Evolutionary conservation across 163 green algal species (phyloP).

Genomic region (Coccomyxa subellipsoidea): DNA sequence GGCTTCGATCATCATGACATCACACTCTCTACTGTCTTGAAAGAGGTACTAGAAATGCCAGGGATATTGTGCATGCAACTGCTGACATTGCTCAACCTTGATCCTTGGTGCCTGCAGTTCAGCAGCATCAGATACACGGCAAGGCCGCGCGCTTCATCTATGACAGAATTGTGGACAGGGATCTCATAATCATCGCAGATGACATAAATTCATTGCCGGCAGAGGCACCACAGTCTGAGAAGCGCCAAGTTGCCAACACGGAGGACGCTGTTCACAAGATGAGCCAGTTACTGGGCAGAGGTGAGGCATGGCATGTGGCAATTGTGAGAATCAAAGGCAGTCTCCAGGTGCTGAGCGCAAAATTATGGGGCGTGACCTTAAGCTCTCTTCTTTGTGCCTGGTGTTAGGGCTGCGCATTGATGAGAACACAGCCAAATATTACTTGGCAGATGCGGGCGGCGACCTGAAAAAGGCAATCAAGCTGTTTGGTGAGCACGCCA

Average conservation of each 20-base stretch:
- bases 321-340: too few species aligned
- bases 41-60: too few species aligned
- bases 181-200: neutral
- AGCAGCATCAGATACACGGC: neutral
- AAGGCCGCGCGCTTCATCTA: neutral
- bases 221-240: neutral
- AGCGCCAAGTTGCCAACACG: neutral
- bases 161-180: constrained; percentile 6
- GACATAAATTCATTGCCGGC: neutral
- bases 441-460: neutral
- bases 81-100: neutral
- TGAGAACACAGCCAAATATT: constrained; percentile 9
- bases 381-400: neutral
- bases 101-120: neutral
- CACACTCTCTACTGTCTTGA: too few species aligned
- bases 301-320: neutral
- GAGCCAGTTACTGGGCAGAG: neutral
- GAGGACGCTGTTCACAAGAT: neutral
- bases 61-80: neutral
- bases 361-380: too few species aligned
- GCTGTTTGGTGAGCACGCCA: constrained; percentile 3
- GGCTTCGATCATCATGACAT: too few species aligned
- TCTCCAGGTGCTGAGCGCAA: too few species aligned
- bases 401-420: constrained; percentile 2
- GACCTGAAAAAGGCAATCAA: constrained; percentile 11